Conservation (phyloP, 1,284 basidiomycete genomes). For the Bjerkandera adusta region DNA sequence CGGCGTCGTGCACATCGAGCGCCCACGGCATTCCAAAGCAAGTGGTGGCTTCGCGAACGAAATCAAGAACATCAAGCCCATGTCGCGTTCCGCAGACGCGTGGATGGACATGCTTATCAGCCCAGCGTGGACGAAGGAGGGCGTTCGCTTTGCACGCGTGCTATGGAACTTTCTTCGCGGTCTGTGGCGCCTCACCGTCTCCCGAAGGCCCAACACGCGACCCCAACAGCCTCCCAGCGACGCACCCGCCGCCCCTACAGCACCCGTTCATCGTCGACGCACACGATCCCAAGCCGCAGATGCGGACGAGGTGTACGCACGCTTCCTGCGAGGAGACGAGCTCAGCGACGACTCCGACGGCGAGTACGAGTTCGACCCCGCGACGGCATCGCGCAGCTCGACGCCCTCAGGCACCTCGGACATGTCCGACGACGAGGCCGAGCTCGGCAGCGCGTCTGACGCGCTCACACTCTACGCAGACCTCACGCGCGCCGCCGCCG, state of each 20-base stretch:
- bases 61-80: conserved; percentile 34
- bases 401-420: conserved; percentile 11
- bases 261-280: conserved; percentile 3
- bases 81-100: conserved; percentile 33
- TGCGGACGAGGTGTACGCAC: conserved; percentile 41
- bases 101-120: conserved; percentile 36
- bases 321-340: conserved; percentile 62
- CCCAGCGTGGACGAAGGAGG: conserved; percentile 46
- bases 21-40: no score
- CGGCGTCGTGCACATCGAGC: conserved; percentile 38
- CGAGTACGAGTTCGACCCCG: conserved; percentile 32
- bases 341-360: conserved; percentile 61
- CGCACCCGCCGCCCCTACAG: not conserved
- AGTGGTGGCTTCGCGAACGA: conserved; percentile 36
- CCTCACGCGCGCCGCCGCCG: conserved; percentile 28
- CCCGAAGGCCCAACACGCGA: conserved; percentile 16
- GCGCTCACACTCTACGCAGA: conserved; percentile 43
- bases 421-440: conserved; percentile 28
- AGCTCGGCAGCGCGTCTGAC: conserved; percentile 28
- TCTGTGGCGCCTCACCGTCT: conserved; percentile 27
- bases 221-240: not conserved
- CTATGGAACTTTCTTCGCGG: conserved; percentile 38
- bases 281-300: conserved; percentile 8
- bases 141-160: conserved; percentile 35
- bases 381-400: conserved; percentile 18